Base-by-base conservation (phyloP, 2,329 filamentous ascomycete genomes). In the Alternaria longipes region DNA sequence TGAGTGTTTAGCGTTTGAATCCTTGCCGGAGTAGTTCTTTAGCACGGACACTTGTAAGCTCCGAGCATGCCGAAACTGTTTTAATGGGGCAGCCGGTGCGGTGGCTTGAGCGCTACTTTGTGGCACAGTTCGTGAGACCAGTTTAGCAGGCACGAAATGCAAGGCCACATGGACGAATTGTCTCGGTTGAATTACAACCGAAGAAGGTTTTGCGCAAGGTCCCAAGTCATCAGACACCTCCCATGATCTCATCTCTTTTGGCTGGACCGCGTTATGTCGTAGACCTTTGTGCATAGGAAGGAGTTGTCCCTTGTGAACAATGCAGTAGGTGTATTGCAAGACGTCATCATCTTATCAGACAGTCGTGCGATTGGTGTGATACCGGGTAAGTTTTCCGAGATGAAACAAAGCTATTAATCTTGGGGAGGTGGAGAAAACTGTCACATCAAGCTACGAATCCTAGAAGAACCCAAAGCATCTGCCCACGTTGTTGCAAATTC, bases 1-100 rank as follows among this genome's bases (percentile, higher is more conserved):
- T 58, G 47, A 56, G 30, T 51, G 30, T 20, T 51, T 67, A 65
- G 59, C 56, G 51, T 45, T 20, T 12, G 20, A 38, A 38, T 12
- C 30, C 14, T 55, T 40, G 5, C 41, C 8, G n/a, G 28, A 18
- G 22, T 22, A 18, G 30, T 18, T 55, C 30, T 14, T 11, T 28
- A 42, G 56, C 32, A 32, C 24, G 50, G 40, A 54, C n/a, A 12
- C 38, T 54, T 30, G 9, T 36, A 40, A 16, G 12, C 32, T 7
- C 42, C 51, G 56, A 55, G 40, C n/a, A 34, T 47, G 34, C 56
- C 44, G 36, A 55, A 47, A 49, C 30, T 42, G 42, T 24, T 32
- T 26, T 52, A 22, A 52, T 52, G 46, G 46, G 46, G 46, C 46
- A 38, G 32, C 32, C 46, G 46, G 30, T 38, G 46, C 30, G 20